These are phyloP conservation scores for Leccinum incarnatum DNA, from an alignment of 768 basidiomycete genomes.

Conservation along the genomic window DNA sequence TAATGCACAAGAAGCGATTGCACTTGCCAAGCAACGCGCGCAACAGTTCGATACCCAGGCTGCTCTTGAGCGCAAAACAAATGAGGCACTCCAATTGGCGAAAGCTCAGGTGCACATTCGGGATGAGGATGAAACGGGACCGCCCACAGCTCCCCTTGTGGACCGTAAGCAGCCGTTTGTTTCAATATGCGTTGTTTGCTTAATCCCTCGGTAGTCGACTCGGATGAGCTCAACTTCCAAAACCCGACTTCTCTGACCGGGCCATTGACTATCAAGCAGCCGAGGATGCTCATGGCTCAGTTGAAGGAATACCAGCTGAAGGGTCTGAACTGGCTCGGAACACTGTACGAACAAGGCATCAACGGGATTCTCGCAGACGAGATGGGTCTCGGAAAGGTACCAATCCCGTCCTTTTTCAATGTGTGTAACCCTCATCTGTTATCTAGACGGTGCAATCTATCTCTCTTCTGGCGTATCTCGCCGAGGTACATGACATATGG, in stretches of 20 bases:
- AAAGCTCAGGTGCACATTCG: conserved; percentile 48
- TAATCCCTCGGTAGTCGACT: conserved; percentile 61
- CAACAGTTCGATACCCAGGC: conserved; percentile 82
- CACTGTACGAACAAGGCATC: conserved; percentile 98
- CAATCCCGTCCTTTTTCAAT: conserved; percentile 8
- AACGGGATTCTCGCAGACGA: conserved; percentile 99
- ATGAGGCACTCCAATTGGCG: conserved; percentile 69
- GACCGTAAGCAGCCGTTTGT: conserved; percentile 54
- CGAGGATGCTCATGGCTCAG: conserved; percentile 93
- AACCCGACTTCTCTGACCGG: conserved; percentile 92
- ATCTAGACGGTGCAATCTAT: conserved; percentile 94
- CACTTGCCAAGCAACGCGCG: conserved; percentile 73
- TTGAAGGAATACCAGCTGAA: conserved; percentile 98
- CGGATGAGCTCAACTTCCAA: conserved; percentile 98
- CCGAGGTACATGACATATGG: conserved; percentile 98
- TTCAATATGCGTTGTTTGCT: not conserved
- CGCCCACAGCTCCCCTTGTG: conserved; percentile 50
- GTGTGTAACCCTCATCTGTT: not conserved
- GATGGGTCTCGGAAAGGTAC: conserved; percentile 91
- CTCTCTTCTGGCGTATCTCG: conserved; percentile 90
- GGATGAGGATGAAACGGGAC: conserved; percentile 39
- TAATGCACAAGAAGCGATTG: conserved; percentile 88
- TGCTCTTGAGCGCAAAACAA: conserved; percentile 77
- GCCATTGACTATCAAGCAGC: conserved; percentile 82
- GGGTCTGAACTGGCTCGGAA: conserved; percentile 96